Evolutionary conservation across 202 grass and related monocot genomes (phyloP).

Genomic region (Eragrostis tef): DNA sequence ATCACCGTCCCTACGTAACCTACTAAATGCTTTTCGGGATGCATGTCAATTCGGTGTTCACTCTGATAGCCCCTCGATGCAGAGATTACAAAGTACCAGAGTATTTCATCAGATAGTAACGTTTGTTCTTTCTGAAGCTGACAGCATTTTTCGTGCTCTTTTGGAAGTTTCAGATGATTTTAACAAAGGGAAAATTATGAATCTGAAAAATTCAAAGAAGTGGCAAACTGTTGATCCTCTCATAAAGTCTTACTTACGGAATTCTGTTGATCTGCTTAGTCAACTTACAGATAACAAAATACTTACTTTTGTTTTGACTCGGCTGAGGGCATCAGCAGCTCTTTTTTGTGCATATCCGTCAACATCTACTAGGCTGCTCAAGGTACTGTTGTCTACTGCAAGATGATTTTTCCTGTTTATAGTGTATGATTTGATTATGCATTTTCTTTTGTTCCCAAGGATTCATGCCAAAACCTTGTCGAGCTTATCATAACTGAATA

Average conservation of each 20-base stretch:
- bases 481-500: neutral
- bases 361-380: constrained; percentile 71
- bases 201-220: constrained; percentile 62
- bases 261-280: constrained; percentile 74
- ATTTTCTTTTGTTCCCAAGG: constrained; percentile 38
- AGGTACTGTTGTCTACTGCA: constrained; percentile 60
- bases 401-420: constrained; percentile 15
- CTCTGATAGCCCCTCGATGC: constrained; percentile 44
- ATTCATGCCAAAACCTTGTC: constrained; percentile 30
- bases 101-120: constrained; percentile 72
- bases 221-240: constrained; percentile 64
- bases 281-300: constrained; percentile 77
- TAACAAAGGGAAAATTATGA: constrained; percentile 65
- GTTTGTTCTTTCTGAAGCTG: constrained; percentile 70
- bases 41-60: constrained; percentile 74
- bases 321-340: constrained; percentile 59
- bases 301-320: constrained; percentile 71
- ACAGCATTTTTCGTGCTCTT: constrained; percentile 65
- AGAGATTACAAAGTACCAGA: constrained; percentile 62
- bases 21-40: constrained; percentile 77
- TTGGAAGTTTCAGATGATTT: constrained; percentile 66
- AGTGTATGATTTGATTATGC: constrained; percentile 7
- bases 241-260: constrained; percentile 75
- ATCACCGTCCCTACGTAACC: constrained; percentile 53
- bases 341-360: constrained; percentile 77